Evolutionary conservation across 768 basidiomycete genomes (phyloP), one percentile per base, ranked within the genome.

Genomic region (Mycena albidolilacea): DNA sequence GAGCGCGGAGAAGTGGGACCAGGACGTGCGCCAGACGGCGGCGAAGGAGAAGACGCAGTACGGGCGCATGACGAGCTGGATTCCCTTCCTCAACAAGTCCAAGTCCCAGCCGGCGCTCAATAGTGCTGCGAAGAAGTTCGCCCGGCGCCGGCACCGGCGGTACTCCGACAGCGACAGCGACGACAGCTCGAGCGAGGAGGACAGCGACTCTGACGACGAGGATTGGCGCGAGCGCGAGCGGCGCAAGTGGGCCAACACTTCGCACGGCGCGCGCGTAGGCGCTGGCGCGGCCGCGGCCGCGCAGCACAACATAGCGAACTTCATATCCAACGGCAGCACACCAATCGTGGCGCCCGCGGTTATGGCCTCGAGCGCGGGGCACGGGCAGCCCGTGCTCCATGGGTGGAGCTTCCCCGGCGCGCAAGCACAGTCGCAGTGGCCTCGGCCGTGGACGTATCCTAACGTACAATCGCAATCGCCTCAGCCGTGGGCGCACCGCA

Each of bases 271-370:
- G 58, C 46, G 48, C 35, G 19, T 10, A n/a, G 48, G 14, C 1
- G 35, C 21, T 5, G 39, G 23, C 35, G 52, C 38, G 11, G 61
- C 44, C 11, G 64, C 66, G 57, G 61, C 44, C 11, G 64, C 66
- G 57, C 72, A 73, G 57, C 57, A 64, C 48, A 73, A 21, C 41
- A 68, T 73, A 46, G 72, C 72, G 67, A 63, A 69, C 21, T 73
- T 73, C 64, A 73, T 73, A 68, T 73, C 72, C 3, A 30, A 30
- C 30, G 72, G 67, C 21, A 65, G 61, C 58, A 21, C 57, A 19
- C 62, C 62, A 1, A 15, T 60, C 38, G 39, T 63, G 6, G 68
- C 68, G 41, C 72, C 67, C 23, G 46, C 61, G 5, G 71, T 50
- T 4, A 52, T 65, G 46, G 19, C 72, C 23, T 21, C 72, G 17